Conservation (phyloP, 2,329 filamentous ascomycete species). For the Diplocarpon mali region DNA sequence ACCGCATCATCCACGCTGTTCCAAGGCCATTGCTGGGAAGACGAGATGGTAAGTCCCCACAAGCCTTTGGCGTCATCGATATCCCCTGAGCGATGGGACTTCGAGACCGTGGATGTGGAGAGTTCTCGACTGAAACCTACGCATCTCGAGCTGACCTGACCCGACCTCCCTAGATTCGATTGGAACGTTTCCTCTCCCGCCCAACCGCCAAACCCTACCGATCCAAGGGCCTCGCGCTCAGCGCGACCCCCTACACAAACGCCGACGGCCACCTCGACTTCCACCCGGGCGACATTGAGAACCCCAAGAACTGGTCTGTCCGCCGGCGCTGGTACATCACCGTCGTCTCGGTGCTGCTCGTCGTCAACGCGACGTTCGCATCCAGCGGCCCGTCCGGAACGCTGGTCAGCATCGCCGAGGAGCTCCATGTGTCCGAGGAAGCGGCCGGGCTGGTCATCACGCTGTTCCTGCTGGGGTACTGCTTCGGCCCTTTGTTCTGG, state of each 20-base stretch:
- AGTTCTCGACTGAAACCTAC: neutral
- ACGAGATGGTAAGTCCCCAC: neutral
- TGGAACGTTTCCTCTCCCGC: constrained; percentile 21
- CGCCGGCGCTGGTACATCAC: constrained; percentile 32
- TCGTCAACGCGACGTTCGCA: constrained; percentile 32
- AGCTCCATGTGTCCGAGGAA: constrained; percentile 30
- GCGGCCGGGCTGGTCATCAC: constrained; percentile 32
- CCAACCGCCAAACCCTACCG: constrained; percentile 23
- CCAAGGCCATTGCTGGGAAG: too few species aligned
- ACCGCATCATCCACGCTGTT: too few species aligned
- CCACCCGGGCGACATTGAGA: constrained; percentile 34
- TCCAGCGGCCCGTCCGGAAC: constrained; percentile 33
- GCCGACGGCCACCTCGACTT: constrained; percentile 28
- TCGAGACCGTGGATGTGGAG: neutral
- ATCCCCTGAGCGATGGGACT: too few species aligned
- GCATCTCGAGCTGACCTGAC: neutral
- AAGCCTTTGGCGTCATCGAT: neutral
- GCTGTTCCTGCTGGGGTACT: constrained; percentile 35
- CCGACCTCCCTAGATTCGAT: constrained; percentile 8
- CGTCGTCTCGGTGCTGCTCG: constrained; percentile 29
- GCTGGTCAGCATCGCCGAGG: constrained; percentile 27
- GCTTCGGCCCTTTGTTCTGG: constrained; percentile 35
- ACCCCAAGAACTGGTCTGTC: constrained; percentile 31
- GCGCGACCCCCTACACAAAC: constrained; percentile 13
- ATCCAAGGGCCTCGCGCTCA: constrained; percentile 11